Evolutionary conservation across 2,329 filamentous ascomycete genomes (phyloP).

Genomic region (Fusarium buxicola): DNA sequence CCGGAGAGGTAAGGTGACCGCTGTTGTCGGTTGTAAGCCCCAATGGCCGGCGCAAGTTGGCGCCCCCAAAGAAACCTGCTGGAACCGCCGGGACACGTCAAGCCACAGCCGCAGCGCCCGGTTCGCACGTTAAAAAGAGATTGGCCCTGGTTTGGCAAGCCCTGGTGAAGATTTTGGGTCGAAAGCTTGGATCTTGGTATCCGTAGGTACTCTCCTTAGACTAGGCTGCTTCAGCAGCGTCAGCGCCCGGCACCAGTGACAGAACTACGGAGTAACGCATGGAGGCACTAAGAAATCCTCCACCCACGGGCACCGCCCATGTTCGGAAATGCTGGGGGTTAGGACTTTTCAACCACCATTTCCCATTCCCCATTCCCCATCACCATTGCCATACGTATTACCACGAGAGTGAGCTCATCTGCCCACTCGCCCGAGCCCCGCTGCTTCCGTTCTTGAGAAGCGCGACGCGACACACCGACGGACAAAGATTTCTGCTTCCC

Average conservation of each 20-base stretch:
- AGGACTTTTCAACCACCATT: constrained; percentile 43
- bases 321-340: constrained; percentile 41
- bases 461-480: constrained; percentile 10
- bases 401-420: constrained; percentile 35
- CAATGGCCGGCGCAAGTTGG: constrained; percentile 26
- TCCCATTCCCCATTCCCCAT: constrained; percentile 34
- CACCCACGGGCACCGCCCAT: constrained; percentile 33
- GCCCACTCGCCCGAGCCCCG: constrained; percentile 25
- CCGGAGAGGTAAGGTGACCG: background rate
- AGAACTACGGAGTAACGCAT: constrained; percentile 8
- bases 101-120: constrained; percentile 39
- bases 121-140: constrained; percentile 13
- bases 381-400: constrained; percentile 38
- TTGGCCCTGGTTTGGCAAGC: constrained; percentile 17
- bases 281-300: constrained; percentile 14
- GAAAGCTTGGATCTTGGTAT: constrained; percentile 30
- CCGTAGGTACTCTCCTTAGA: constrained; percentile 15
- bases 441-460: constrained; percentile 13
- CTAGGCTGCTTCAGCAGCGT: constrained; percentile 38
- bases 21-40: background rate
- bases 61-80: constrained; percentile 21
- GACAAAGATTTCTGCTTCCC: background rate
- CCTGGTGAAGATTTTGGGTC: constrained; percentile 18
- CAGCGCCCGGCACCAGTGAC: constrained; percentile 16
- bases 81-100: constrained; percentile 38